Percentiles rank a stretch among this genome's conserved stretches.
Conservation (phyloP, 73 alveolate species). For the Stentor roeselii region DNA sequence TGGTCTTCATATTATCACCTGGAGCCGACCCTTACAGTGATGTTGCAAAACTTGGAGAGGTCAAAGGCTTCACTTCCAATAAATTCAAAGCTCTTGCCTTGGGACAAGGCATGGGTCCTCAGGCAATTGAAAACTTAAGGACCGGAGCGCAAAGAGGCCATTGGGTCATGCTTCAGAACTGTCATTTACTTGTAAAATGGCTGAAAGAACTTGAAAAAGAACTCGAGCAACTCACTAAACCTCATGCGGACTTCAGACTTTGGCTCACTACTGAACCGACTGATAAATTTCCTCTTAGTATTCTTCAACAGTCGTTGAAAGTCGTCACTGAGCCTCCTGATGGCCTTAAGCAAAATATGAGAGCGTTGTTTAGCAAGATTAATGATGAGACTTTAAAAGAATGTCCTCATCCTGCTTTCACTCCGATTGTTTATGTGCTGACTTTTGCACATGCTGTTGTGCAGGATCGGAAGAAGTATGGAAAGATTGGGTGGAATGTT, state of each 20-base stretch:
- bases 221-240: slow-evolving; percentile 88
- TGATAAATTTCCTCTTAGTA: slow-evolving; percentile 91
- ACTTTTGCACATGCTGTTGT: slow-evolving; percentile 97
- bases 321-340: slow-evolving; percentile 99
- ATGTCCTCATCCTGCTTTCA: slow-evolving; percentile 43
- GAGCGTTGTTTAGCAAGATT: slow-evolving; percentile 76
- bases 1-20: slow-evolving; percentile 97
- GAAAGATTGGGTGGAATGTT: slow-evolving; percentile 98
- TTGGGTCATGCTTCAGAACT: slow-evolving; percentile 96
- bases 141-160: slow-evolving; percentile 95
- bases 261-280: slow-evolving; percentile 89
- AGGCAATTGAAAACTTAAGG: slow-evolving; percentile 82
- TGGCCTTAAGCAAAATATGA: slow-evolving; percentile 89
- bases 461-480: slow-evolving; percentile 93
- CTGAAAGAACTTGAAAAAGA: slow-evolving; percentile 83
- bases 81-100: slow-evolving; percentile 91
- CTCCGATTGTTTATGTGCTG: slow-evolving; percentile 88
- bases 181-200: slow-evolving; percentile 86
- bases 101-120: slow-evolving; percentile 96
- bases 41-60: slow-evolving; percentile 96
- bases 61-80: slow-evolving; percentile 86
- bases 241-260: slow-evolving; percentile 80
- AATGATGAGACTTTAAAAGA: slow-evolving; percentile 79
- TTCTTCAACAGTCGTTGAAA: slow-evolving; percentile 72
- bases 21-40: slow-evolving; percentile 97